Evolutionary conservation across 2,329 filamentous ascomycete species (phyloP).

Genomic region (Beauveria asiatica): DNA sequence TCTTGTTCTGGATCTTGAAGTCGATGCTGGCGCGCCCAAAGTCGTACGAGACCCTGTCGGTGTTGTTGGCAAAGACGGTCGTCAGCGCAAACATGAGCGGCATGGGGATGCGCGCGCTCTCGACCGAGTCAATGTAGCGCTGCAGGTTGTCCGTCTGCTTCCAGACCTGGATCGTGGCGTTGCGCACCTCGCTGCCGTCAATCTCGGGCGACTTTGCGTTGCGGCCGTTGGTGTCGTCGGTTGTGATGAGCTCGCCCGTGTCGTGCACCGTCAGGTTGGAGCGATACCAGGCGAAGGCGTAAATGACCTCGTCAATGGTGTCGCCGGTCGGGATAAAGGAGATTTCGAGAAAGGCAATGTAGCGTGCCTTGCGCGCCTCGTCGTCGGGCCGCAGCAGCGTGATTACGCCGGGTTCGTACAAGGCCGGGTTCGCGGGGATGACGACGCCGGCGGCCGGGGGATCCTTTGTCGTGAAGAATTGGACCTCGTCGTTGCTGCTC

Average conservation of each 20-base stretch:
- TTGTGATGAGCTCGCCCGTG: neutral
- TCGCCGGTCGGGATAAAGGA: neutral
- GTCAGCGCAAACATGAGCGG: neutral
- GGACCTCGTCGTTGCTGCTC: neutral
- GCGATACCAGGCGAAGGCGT: neutral
- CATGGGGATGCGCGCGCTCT: neutral
- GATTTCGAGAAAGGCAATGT: constrained; percentile 3
- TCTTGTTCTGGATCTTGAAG: constrained; percentile 7
- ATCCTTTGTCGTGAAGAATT: neutral
- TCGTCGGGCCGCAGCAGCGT: neutral
- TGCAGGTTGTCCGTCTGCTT: neutral
- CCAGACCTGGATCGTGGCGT: constrained; percentile 5
- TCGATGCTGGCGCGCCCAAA: constrained; percentile 4
- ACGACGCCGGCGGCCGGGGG: neutral
- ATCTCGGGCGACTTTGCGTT: neutral
- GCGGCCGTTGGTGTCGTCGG: neutral
- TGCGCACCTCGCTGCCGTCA: constrained; percentile 1
- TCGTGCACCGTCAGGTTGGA: neutral
- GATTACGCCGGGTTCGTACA: neutral
- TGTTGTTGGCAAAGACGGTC: neutral
- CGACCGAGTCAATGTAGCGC: neutral
- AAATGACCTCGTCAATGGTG: neutral
- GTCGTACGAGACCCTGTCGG: neutral
- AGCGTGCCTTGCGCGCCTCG: neutral
- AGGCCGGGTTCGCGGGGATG: neutral